Conservation (phyloP, 2,329 filamentous ascomycete species). For the Fusarium zealandicum region DNA sequence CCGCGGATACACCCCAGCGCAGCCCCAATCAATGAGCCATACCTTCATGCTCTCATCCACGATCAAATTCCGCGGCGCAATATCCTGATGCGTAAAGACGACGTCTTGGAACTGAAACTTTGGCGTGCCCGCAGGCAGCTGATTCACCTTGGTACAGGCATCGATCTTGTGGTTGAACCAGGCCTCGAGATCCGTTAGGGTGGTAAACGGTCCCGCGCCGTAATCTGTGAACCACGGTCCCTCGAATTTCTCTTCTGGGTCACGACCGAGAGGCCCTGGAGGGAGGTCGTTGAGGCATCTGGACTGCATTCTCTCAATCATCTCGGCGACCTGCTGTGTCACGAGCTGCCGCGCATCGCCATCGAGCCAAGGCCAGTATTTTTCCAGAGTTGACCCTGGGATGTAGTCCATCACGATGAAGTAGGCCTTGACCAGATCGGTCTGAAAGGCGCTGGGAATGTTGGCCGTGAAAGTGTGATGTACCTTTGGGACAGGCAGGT, state of each 20-base stretch:
- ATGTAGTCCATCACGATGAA: conserved; percentile 10
- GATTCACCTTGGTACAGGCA: background rate
- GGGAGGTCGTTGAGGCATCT: background rate
- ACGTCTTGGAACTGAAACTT: conserved; percentile 1
- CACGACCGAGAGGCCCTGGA: background rate
- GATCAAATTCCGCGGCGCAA: conserved; percentile 6
- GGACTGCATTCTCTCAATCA: conserved; percentile 5
- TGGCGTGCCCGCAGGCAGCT: background rate
- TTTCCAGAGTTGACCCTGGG: background rate
- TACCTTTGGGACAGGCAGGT: conserved; percentile 3
- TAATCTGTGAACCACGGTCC: conserved; percentile 11
- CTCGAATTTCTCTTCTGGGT: background rate
- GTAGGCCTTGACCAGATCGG: background rate
- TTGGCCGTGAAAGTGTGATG: conserved; percentile 1
- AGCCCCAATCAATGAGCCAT: conserved; percentile 11
- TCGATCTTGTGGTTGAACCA: conserved; percentile 11
- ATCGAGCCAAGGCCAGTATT: background rate
- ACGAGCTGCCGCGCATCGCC: background rate
- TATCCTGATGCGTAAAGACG: conserved; percentile 7
- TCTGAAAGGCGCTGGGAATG: background rate
- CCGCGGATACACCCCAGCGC: conserved; percentile 2
- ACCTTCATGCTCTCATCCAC: conserved; percentile 3
- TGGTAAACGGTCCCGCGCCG: conserved; percentile 4
- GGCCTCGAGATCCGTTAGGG: background rate
- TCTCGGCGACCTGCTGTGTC: background rate